phyloP scores from a whole-genome alignment of 1,284 basidiomycete genomes.

The Wolfiporia cocos region DNA sequence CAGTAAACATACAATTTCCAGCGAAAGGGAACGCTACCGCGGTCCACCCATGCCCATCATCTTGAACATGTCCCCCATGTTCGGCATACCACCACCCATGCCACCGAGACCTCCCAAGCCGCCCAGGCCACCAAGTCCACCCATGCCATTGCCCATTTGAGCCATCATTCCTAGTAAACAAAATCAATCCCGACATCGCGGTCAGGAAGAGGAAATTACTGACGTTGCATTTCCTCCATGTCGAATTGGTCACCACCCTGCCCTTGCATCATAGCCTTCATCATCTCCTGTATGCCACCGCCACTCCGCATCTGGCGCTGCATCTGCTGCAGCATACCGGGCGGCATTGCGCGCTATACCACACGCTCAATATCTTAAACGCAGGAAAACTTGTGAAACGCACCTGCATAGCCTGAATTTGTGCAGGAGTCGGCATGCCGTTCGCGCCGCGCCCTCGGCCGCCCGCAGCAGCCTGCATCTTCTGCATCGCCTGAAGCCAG shows the following conservation, averaged over 20 bases:
- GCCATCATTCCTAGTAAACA: conserved; percentile 72
- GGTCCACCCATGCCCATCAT: conserved; percentile 82
- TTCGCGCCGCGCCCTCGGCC: conserved; percentile 80
- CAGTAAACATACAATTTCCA: too few species aligned
- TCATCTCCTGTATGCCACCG: conserved; percentile 91
- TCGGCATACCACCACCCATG: conserved; percentile 51
- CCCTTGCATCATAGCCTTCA: conserved; percentile 93
- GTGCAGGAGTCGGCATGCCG: conserved; percentile 87
- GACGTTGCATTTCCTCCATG: conserved; percentile 85
- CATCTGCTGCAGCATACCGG: conserved; percentile 84
- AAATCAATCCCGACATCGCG: conserved; percentile 2
- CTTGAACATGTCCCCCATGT: conserved; percentile 74
- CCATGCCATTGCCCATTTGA: conserved; percentile 70
- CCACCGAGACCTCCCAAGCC: conserved; percentile 53
- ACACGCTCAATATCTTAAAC: not conserved
- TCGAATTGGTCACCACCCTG: conserved; percentile 79
- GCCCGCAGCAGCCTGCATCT: conserved; percentile 82
- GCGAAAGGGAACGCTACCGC: too few species aligned
- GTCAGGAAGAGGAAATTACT: conserved; percentile 16
- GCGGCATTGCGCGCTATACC: conserved; percentile 78
- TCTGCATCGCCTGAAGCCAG: conserved; percentile 86
- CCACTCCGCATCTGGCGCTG: conserved; percentile 78
- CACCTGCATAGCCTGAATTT: conserved; percentile 90
- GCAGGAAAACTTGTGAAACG: conserved; percentile 16
- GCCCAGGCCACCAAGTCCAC: conserved; percentile 54